Percentiles rank a stretch among this genome's conserved stretches.
phyloP scores from a whole-genome alignment of 78 protist genomes.

The Dictyostelium intermedium region DNA sequence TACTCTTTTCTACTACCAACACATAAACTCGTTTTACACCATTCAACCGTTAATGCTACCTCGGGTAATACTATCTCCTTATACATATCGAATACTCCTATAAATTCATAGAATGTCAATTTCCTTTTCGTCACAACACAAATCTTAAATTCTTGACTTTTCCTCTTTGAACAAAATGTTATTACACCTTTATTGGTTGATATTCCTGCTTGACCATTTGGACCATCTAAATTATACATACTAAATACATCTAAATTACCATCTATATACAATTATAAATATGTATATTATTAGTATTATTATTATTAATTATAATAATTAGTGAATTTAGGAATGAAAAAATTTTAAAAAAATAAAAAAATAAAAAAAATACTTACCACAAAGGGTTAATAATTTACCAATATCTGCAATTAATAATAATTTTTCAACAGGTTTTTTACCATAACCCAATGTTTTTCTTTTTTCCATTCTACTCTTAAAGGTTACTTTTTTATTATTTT shows the following conservation, averaged over 20 bases:
- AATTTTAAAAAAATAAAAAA: neutral
- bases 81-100: slow-evolving; percentile 63
- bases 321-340: neutral
- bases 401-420: slow-evolving; percentile 55
- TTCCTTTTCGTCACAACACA: slow-evolving; percentile 29
- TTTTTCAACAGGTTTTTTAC: slow-evolving; percentile 64
- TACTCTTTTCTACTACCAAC: slow-evolving; percentile 66
- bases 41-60: slow-evolving; percentile 30
- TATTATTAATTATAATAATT: too few relatives aligned
- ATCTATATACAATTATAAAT: slow-evolving; percentile 22
- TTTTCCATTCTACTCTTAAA: slow-evolving; percentile 70
- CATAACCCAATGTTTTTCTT: slow-evolving; percentile 44
- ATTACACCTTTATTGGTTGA: slow-evolving; percentile 48
- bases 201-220: slow-evolving; percentile 9
- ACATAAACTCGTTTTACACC: slow-evolving; percentile 46
- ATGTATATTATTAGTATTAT: too few relatives aligned
- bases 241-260: slow-evolving; percentile 69
- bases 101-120: slow-evolving; percentile 57
- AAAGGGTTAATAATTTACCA: slow-evolving; percentile 64
- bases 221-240: slow-evolving; percentile 59
- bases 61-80: slow-evolving; percentile 54
- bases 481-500: slow-evolving; percentile 29
- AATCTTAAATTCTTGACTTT: slow-evolving; percentile 52
- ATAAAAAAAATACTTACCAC: slow-evolving; percentile 39
- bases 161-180: slow-evolving; percentile 46